phyloP scores from a whole-genome alignment of 345 rosid species.

The Bretschneidera sinensis region DNA sequence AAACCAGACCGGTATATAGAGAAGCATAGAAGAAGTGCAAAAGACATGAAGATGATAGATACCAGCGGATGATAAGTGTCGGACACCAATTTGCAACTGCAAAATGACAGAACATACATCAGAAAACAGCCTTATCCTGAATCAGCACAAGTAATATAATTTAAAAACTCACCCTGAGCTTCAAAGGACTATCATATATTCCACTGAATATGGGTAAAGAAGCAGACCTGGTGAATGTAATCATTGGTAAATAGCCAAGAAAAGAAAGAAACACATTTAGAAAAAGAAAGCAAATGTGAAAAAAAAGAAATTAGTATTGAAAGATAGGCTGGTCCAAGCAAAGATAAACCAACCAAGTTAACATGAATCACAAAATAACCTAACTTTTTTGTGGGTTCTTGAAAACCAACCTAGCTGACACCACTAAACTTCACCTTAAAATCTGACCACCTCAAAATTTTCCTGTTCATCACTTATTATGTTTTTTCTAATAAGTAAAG shows the following conservation, averaged over 20 bases:
- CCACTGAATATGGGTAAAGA: conserved; percentile 30
- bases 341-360: neutral
- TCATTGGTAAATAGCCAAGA: neutral
- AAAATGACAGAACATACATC: conserved; percentile 22
- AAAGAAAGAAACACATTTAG: neutral
- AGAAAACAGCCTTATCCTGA: conserved; percentile 13
- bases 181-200: conserved; percentile 32
- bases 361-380: neutral
- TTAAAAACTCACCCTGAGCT: conserved; percentile 43
- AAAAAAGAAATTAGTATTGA: neutral
- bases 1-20: neutral
- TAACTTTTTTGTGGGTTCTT: no score
- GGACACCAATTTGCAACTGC: conserved; percentile 60
- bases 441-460: neutral
- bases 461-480: neutral
- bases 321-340: neutral
- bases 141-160: conserved; percentile 2
- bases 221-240: conserved; percentile 39
- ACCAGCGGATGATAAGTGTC: conserved; percentile 78
- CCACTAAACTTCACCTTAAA: neutral
- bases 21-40: neutral
- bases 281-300: conserved; percentile 7
- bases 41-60: conserved; percentile 20
- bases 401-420: no score
- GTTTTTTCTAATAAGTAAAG: neutral